phyloP scores from a whole-genome alignment of 129 eudicot genomes.

The Centrapalus pauciflorus region DNA sequence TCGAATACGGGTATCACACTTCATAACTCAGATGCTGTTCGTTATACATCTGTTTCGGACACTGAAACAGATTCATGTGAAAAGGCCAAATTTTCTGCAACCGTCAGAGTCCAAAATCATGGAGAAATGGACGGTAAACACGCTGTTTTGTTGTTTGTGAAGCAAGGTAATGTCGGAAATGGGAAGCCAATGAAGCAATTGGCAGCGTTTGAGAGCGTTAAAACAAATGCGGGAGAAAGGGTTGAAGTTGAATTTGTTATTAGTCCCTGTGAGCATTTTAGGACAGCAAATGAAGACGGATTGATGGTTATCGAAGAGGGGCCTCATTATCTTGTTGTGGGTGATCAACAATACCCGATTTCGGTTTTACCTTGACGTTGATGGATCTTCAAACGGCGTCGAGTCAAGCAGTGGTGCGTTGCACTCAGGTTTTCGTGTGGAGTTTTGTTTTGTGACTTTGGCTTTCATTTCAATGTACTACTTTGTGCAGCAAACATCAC shows the following conservation, averaged over 20 bases:
- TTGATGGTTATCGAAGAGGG: slow-evolving; percentile 68
- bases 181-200: slow-evolving; percentile 41
- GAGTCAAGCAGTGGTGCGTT: neutral
- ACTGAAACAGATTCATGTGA: slow-evolving; percentile 30
- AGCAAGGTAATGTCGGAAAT: slow-evolving; percentile 21
- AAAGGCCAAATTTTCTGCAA: slow-evolving; percentile 36
- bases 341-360: slow-evolving; percentile 49
- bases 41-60: slow-evolving; percentile 22
- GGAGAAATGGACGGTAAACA: slow-evolving; percentile 50
- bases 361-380: slow-evolving; percentile 26
- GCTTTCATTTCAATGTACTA: neutral
- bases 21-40: slow-evolving; percentile 30
- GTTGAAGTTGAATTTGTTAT: slow-evolving; percentile 36
- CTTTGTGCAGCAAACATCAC: neutral
- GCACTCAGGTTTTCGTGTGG: slow-evolving; percentile 6
- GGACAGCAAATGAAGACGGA: slow-evolving; percentile 66
- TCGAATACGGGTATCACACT: slow-evolving; percentile 19
- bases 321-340: slow-evolving; percentile 37
- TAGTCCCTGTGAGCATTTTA: slow-evolving; percentile 71
- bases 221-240: slow-evolving; percentile 28
- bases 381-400: neutral
- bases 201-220: slow-evolving; percentile 41
- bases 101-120: slow-evolving; percentile 32
- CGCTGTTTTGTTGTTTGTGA: slow-evolving; percentile 42
- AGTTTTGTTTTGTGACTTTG: neutral